Evolutionary conservation across 768 basidiomycete genomes (phyloP).

Genomic region (Lactarius trivialis): DNA sequence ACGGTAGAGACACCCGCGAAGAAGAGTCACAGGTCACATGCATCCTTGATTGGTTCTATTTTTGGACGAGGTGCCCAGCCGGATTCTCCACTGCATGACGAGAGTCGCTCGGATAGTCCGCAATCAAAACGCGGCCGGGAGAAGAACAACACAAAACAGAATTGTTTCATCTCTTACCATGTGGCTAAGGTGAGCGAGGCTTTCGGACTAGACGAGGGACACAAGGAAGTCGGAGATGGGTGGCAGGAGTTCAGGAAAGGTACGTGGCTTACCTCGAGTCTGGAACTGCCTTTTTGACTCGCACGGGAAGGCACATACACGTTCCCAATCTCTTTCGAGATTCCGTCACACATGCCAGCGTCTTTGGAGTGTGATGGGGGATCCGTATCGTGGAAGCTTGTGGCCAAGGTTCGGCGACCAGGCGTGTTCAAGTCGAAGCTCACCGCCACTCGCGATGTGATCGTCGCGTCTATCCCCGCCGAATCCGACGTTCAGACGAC

Average conservation of each 20-base stretch:
- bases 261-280: slow-evolving; percentile 28
- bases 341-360: slow-evolving; percentile 76
- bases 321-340: slow-evolving; percentile 87
- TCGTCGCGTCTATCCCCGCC: slow-evolving; percentile 64
- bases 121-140: slow-evolving; percentile 27
- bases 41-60: slow-evolving; percentile 8
- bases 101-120: slow-evolving; percentile 24
- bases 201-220: slow-evolving; percentile 37
- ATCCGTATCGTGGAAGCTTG: slow-evolving; percentile 69
- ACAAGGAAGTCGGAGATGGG: slow-evolving; percentile 39
- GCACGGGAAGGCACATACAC: slow-evolving; percentile 68
- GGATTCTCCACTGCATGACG: slow-evolving; percentile 1
- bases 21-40: not conserved
- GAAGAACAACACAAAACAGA: slow-evolving; percentile 20
- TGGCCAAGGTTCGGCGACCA: slow-evolving; percentile 76
- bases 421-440: slow-evolving; percentile 74
- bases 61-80: slow-evolving; percentile 11
- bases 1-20: not conserved
- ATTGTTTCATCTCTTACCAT: slow-evolving; percentile 30
- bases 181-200: slow-evolving; percentile 36
- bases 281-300: not conserved
- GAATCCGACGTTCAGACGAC: slow-evolving; percentile 85
- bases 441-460: slow-evolving; percentile 61
- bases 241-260: slow-evolving; percentile 92
- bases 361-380: slow-evolving; percentile 71